These are phyloP conservation scores for Schoenoplectus triqueter DNA, from an alignment of 202 grass and related monocot species.

Conservation along the genomic window DNA sequence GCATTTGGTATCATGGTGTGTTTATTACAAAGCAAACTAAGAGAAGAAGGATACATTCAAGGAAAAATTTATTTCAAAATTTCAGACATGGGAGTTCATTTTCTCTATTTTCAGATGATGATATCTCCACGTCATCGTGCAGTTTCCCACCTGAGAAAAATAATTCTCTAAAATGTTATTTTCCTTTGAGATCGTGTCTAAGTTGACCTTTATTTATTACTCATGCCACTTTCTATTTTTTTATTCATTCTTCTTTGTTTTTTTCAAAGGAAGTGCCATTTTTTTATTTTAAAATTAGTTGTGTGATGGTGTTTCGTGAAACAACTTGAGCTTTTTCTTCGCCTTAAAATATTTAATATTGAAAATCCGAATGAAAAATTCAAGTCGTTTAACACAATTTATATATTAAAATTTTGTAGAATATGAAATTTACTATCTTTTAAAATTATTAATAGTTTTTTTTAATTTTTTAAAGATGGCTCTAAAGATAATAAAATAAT, in stretches of 20 bases:
- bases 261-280: background rate
- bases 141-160: background rate
- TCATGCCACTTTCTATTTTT: background rate
- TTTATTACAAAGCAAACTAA: background rate
- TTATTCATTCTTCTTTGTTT: background rate
- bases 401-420: no score
- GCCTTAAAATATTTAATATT: no score
- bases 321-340: no score
- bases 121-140: background rate
- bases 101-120: background rate
- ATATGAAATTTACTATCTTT: no score
- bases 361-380: no score
- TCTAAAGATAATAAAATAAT: no score
- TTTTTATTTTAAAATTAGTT: no score
- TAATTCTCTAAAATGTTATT: background rate
- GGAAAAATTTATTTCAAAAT: background rate
- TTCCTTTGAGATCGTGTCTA: background rate
- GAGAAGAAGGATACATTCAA: background rate
- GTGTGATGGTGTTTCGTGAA: no score
- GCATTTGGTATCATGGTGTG: conserved; percentile 69
- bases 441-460: no score
- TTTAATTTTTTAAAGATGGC: no score
- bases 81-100: background rate
- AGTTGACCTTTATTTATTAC: background rate
- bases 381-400: no score